These are phyloP conservation scores for Trapa incisa DNA, from an alignment of 345 rosid genomes.

Conservation along the genomic window DNA sequence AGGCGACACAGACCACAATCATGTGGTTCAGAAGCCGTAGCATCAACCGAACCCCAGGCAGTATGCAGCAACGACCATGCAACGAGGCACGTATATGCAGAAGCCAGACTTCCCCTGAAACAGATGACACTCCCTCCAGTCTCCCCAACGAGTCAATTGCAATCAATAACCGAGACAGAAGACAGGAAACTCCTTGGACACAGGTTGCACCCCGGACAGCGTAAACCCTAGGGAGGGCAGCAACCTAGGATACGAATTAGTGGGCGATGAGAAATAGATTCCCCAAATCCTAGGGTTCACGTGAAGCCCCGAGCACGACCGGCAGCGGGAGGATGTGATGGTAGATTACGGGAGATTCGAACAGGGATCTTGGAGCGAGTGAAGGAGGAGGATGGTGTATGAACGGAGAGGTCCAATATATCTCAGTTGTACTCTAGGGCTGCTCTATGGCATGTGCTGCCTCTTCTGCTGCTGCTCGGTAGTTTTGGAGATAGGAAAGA, in stretches of 20 bases:
- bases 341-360: neutral
- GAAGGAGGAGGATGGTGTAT: neutral
- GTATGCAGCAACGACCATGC: neutral
- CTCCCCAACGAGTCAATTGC: neutral
- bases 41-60: neutral
- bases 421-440: neutral
- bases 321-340: neutral
- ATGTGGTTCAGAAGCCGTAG: neutral
- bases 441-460: neutral
- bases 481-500: neutral
- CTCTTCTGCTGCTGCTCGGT: neutral
- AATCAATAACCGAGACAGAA: neutral
- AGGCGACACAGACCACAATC: neutral
- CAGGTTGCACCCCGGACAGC: neutral
- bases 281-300: slow-evolving; percentile 5
- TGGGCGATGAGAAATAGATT: neutral
- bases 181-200: neutral
- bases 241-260: neutral
- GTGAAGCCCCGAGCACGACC: neutral
- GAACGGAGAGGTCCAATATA: too few species aligned
- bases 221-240: neutral
- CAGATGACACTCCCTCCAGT: neutral
- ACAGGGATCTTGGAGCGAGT: neutral
- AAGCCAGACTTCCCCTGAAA: too few species aligned
- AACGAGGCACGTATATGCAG: too few species aligned